Evolutionary conservation across 164 flowering plant species (phyloP).

Genomic region (Vitis amurensis): DNA sequence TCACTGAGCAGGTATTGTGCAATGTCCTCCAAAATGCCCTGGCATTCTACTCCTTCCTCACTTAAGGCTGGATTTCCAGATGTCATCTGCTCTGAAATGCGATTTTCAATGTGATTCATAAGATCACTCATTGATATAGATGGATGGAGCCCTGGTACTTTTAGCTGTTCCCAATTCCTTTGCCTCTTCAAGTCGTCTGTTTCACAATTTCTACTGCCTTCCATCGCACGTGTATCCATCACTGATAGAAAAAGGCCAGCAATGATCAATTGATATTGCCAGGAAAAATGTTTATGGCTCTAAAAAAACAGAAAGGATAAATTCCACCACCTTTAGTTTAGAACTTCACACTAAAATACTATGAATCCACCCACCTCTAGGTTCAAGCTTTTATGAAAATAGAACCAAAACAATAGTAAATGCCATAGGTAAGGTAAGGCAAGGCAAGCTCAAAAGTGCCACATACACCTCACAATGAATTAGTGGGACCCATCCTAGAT

Average conservation of each 20-base stretch:
- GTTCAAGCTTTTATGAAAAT: too few relatives aligned
- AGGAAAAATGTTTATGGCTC: background rate
- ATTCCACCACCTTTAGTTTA: too few relatives aligned
- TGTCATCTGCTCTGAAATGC: constrained; percentile 63
- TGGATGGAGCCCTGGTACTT: constrained; percentile 59
- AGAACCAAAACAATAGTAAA: too few relatives aligned
- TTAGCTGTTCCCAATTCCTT: constrained; percentile 49
- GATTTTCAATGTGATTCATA: constrained; percentile 63
- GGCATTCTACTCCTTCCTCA: constrained; percentile 37
- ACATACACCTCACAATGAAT: too few relatives aligned
- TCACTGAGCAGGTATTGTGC: constrained; percentile 67
- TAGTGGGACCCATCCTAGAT: too few relatives aligned
- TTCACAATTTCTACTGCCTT: constrained; percentile 37
- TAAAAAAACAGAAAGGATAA: background rate
- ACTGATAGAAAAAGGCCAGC: constrained; percentile 20
- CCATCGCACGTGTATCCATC: constrained; percentile 49
- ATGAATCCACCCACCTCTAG: too few relatives aligned
- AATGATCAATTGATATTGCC: background rate
- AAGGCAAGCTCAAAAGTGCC: too few relatives aligned
- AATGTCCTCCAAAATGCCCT: constrained; percentile 58
- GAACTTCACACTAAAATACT: too few relatives aligned
- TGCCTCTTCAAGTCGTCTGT: constrained; percentile 22
- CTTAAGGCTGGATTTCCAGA: constrained; percentile 45
- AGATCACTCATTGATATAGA: constrained; percentile 84
- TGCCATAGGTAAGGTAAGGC: too few relatives aligned